phyloP scores from a whole-genome alignment of 306 rosid genomes.

The Vachellia pachyceras region DNA sequence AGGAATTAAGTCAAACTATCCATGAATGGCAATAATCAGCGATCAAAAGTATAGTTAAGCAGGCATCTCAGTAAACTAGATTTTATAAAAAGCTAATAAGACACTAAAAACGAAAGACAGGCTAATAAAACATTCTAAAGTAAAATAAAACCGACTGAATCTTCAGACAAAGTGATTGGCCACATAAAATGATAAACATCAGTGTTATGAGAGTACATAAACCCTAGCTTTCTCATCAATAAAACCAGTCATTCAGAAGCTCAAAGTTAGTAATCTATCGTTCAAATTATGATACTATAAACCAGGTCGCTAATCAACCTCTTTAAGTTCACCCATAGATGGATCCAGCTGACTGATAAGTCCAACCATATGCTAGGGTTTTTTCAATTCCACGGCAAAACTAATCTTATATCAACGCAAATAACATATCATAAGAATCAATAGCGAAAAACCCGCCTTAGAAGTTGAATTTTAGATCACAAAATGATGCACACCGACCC shows the following conservation, averaged over 20 bases:
- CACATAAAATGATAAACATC: constrained; percentile 62
- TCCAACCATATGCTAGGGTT: constrained; percentile 64
- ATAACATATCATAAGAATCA: constrained; percentile 28
- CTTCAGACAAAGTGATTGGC: constrained; percentile 30
- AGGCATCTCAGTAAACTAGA: constrained; percentile 53
- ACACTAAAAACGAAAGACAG: neutral
- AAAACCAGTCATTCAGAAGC: constrained; percentile 28
- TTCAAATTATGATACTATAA: constrained; percentile 30
- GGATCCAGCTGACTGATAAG: neutral
- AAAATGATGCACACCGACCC: constrained; percentile 37
- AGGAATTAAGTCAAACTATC: constrained; percentile 34
- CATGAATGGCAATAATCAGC: constrained; percentile 18
- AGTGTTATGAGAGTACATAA: constrained; percentile 42
- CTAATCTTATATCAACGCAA: constrained; percentile 24
- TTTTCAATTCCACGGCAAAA: constrained; percentile 33
- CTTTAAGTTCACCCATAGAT: constrained; percentile 33
- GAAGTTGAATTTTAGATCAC: constrained; percentile 29
- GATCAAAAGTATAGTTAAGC: constrained; percentile 37
- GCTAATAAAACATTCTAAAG: constrained; percentile 24
- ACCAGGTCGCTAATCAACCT: constrained; percentile 18
- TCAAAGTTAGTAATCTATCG: constrained; percentile 36
- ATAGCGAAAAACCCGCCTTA: constrained; percentile 38
- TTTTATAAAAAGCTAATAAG: constrained; percentile 43
- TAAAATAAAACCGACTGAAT: constrained; percentile 17
- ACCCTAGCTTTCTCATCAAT: constrained; percentile 65